Percentiles rank a stretch among this genome's conserved stretches.
These are phyloP conservation scores for Colletotrichum magnum DNA, from an alignment of 2,329 filamentous ascomycete species.

Conservation along the genomic window DNA sequence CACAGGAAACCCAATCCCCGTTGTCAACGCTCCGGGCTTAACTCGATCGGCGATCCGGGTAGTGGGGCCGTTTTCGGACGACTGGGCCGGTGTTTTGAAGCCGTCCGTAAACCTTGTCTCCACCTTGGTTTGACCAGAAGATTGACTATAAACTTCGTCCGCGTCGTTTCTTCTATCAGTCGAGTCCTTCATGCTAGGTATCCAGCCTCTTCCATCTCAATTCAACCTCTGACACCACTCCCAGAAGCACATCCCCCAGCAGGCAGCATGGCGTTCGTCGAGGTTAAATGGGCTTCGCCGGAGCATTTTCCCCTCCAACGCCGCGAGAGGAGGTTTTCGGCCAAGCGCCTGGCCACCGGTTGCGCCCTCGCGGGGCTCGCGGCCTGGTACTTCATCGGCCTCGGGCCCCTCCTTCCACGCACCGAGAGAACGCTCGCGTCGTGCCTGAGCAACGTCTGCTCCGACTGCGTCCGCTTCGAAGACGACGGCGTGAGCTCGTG, in stretches of 20 bases:
- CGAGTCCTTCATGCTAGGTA: too few species aligned
- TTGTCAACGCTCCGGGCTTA: neutral
- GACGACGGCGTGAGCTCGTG: constrained; percentile 49
- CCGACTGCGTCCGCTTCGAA: constrained; percentile 60
- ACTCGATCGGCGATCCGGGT: constrained; percentile 7
- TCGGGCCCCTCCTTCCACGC: neutral
- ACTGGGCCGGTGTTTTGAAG: neutral
- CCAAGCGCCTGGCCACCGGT: neutral
- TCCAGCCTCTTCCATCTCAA: too few species aligned
- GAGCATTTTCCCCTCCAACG: neutral
- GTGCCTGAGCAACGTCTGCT: constrained; percentile 63
- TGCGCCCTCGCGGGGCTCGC: neutral
- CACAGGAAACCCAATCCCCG: neutral
- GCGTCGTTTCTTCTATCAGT: too few species aligned
- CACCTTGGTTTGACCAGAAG: neutral
- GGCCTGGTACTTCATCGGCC: neutral
- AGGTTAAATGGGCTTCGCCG: too few species aligned
- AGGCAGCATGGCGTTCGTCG: too few species aligned
- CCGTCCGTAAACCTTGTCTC: neutral
- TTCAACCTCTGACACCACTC: too few species aligned
- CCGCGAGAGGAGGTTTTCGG: neutral
- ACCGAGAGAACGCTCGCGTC: constrained; percentile 49
- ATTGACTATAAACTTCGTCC: neutral
- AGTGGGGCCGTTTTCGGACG: neutral
- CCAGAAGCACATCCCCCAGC: too few species aligned